These are phyloP conservation scores for Amoebophrya sp. DNA, from an alignment of 169 alveolate species.

Conservation along the genomic window DNA sequence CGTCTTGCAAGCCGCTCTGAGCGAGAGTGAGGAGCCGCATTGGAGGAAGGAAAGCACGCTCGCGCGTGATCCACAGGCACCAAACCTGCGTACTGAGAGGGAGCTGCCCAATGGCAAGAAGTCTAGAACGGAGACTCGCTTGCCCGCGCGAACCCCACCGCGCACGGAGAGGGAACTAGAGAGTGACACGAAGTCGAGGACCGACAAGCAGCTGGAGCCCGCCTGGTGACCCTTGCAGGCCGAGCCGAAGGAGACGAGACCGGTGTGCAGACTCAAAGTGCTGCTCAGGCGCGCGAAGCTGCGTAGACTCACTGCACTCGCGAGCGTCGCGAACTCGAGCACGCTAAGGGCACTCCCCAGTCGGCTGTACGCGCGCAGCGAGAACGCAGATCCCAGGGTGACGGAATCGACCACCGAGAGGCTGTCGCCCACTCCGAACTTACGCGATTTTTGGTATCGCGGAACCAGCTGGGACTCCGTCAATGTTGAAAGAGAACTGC, in stretches of 20 bases:
- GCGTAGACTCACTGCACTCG: background rate
- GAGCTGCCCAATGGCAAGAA: background rate
- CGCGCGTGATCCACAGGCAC: background rate
- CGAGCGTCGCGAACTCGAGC: background rate
- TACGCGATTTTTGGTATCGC: no score
- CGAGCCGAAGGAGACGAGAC: background rate
- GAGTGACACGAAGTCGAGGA: background rate
- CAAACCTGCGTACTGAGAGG: slow-evolving; percentile 1
- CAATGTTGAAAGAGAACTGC: background rate
- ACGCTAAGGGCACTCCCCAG: background rate
- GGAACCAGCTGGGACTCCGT: background rate
- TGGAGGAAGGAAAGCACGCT: background rate
- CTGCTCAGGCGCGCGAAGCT: background rate
- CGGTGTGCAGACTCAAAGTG: background rate
- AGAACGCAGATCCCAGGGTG: slow-evolving; percentile 26
- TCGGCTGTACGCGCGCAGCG: background rate
- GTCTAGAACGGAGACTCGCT: background rate
- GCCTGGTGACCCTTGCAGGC: background rate
- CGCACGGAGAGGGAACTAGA: background rate
- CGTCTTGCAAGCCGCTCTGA: no score
- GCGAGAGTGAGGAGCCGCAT: background rate
- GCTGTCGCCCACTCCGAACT: background rate
- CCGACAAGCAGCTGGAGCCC: background rate
- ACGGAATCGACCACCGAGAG: background rate
- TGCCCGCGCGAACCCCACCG: background rate